Percentiles rank a stretch among this genome's conserved stretches.
Evolutionary conservation across 2,329 filamentous ascomycete species (phyloP).

Genomic region (Thermoascus crustaceus): DNA sequence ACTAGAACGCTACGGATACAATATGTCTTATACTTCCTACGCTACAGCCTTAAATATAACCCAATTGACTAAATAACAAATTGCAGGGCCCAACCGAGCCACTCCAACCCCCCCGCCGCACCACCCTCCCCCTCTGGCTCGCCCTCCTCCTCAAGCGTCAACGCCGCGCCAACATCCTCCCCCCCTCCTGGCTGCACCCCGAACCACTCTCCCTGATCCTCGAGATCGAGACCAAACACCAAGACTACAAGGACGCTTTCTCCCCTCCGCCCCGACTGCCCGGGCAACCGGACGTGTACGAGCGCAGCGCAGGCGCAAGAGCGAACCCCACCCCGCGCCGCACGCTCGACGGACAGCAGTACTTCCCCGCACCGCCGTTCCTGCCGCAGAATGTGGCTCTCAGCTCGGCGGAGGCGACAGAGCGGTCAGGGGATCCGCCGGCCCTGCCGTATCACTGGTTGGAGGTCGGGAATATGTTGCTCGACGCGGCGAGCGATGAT

Average conservation of each 20-base stretch:
- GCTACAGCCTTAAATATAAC: background rate
- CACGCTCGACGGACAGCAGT: constrained; percentile 33
- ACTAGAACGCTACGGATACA: background rate
- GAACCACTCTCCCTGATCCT: constrained; percentile 69
- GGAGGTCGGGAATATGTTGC: constrained; percentile 77
- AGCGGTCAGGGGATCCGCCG: constrained; percentile 17
- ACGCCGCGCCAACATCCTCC: constrained; percentile 82
- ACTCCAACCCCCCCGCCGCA: constrained; percentile 72
- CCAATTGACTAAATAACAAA: constrained; percentile 5
- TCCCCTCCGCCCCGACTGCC: constrained; percentile 66
- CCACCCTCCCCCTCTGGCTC: constrained; percentile 81
- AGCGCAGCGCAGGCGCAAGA: constrained; percentile 16
- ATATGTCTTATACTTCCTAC: background rate
- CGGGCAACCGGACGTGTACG: constrained; percentile 23
- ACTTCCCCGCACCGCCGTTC: constrained; percentile 61
- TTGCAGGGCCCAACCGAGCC: constrained; percentile 65
- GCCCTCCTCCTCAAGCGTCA: constrained; percentile 92
- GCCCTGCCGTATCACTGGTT: constrained; percentile 88
- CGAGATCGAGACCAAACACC: constrained; percentile 64
- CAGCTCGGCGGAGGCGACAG: constrained; percentile 52
- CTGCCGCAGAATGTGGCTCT: constrained; percentile 61
- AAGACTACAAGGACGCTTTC: constrained; percentile 58
- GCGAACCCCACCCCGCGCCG: constrained; percentile 21
- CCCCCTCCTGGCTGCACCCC: constrained; percentile 79
- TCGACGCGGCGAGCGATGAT: constrained; percentile 79